phyloP scores from a whole-genome alignment of 169 alveolate species.

The Cryptosporidium baileyi region DNA sequence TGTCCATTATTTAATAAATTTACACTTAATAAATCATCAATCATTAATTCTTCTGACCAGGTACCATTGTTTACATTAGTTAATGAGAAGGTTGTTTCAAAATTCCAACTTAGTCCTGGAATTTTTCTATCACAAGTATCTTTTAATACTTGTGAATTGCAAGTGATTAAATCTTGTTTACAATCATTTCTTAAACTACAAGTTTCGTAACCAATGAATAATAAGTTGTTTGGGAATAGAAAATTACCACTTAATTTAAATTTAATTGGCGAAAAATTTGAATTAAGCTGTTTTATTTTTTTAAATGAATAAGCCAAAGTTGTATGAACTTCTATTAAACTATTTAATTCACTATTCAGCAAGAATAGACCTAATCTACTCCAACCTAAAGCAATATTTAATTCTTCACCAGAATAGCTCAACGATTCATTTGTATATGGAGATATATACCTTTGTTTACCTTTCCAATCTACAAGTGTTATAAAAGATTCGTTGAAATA shows the following conservation, averaged over 20 bases:
- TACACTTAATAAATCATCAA: not conserved
- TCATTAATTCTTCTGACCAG: not conserved
- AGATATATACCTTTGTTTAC: not conserved
- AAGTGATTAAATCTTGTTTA: not conserved
- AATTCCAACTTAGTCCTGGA: not conserved
- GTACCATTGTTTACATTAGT: constrained; percentile 48
- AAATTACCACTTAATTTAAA: not conserved
- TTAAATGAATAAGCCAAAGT: not conserved
- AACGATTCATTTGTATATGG: constrained; percentile 44
- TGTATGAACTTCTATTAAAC: not conserved
- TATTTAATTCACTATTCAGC: not conserved
- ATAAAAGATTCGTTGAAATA: constrained; percentile 4
- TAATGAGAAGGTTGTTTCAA: not conserved
- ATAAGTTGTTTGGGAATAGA: constrained; percentile 13
- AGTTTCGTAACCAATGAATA: constrained; percentile 26
- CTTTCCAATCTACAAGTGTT: not conserved
- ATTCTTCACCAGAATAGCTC: constrained; percentile 1
- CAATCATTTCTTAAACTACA: constrained; percentile 33
- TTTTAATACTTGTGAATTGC: constrained; percentile 5
- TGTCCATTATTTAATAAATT: constrained; percentile 15
- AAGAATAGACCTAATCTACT: constrained; percentile 35
- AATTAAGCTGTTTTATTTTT: not conserved
- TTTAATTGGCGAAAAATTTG: not conserved
- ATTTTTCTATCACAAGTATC: constrained; percentile 3
- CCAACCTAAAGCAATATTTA: constrained; percentile 28